Evolutionary conservation across 2,329 filamentous ascomycete species (phyloP), one percentile per base, ranked within the genome.

Genomic region (Phialophora macrospora): DNA sequence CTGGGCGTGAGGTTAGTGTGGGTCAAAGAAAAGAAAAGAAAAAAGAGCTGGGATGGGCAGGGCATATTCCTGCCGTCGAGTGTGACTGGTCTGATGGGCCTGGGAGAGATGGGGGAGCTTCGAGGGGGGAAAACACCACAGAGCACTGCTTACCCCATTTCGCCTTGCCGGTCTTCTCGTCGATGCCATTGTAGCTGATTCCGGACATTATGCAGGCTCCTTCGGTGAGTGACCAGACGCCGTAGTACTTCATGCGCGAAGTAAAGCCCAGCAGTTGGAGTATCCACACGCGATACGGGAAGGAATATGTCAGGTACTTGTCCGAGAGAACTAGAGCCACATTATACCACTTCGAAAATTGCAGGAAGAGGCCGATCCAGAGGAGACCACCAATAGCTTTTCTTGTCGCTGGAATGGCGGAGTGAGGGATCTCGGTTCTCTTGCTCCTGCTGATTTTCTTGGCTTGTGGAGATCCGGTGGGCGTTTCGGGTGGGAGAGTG

Each of bases 131-230:
- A n/a, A n/a, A n/a, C n/a, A n/a, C n/a, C n/a, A n/a, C n/a, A 6
- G n/a, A 2, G 1, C 3, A 8, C 1, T n/a, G 14, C 48, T 52
- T 28, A 52, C 48, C 48, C 91, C 95, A 99, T 65, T 89, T 90
- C 1, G 96, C 89, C 75, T 91, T 92, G 64, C 92, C 93, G 0
- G 92, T 94, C 62, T 86, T 85, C 2, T 91, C 87, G 74, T 99
- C 93, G 20, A 99, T 84, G 34, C 95, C 94, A 74, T 97, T 97
- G 80, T 95, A 99, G 51, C 95, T 95, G 70, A 99, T 86, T 4
- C 95, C 95, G 8, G 92, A 89, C 20, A 99, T 85, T 68, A 99
- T 97, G 75, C 95, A 99, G 20, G 94, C 88, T 20, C 95, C 95
- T 78, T 99, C 95, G 0, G 94, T 93, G 72, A 99, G 79, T 46